Evolutionary conservation across 1,284 basidiomycete genomes (phyloP).

Genomic region (Ustilago lituana): DNA sequence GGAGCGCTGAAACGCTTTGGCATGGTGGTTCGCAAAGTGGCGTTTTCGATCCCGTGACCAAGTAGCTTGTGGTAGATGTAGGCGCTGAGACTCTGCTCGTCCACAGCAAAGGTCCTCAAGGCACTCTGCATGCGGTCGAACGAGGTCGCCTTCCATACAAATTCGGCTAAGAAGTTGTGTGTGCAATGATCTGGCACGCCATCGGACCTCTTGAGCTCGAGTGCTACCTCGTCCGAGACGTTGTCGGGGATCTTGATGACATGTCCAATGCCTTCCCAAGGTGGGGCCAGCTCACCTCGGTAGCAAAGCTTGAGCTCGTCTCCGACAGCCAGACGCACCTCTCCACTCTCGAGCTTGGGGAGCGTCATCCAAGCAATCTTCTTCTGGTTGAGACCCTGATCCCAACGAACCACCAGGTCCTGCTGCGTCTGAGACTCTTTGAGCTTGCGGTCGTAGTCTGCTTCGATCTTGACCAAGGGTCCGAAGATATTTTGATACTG

Average conservation of each 20-base stretch:
- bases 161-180: slow-evolving; percentile 93
- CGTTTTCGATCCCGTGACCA: slow-evolving; percentile 92
- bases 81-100: slow-evolving; percentile 98
- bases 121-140: slow-evolving; percentile 99
- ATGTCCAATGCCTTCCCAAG: slow-evolving; percentile 95
- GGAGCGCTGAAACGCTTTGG: slow-evolving; percentile 95
- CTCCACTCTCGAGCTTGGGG: slow-evolving; percentile 96
- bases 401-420: slow-evolving; percentile 94
- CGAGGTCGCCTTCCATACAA: slow-evolving; percentile 99
- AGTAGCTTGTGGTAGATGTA: slow-evolving; percentile 99
- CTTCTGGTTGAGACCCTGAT: slow-evolving; percentile 96
- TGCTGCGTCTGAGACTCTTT: slow-evolving; percentile 99
- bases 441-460: slow-evolving; percentile 96
- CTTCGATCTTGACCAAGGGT: slow-evolving; percentile 98
- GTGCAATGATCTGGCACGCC: slow-evolving; percentile 95
- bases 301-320: slow-evolving; percentile 94
- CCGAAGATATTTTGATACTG: slow-evolving; percentile 99
- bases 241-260: slow-evolving; percentile 99
- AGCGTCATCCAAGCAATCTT: slow-evolving; percentile 94
- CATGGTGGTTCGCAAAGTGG: slow-evolving; percentile 84
- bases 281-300: slow-evolving; percentile 78
- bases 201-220: slow-evolving; percentile 89
- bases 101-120: slow-evolving; percentile 99
- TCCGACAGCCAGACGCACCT: slow-evolving; percentile 94
- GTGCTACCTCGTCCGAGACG: slow-evolving; percentile 94